Evolutionary conservation across 768 basidiomycete species (phyloP).

Genomic region (Mycena olivaceomarginata): DNA sequence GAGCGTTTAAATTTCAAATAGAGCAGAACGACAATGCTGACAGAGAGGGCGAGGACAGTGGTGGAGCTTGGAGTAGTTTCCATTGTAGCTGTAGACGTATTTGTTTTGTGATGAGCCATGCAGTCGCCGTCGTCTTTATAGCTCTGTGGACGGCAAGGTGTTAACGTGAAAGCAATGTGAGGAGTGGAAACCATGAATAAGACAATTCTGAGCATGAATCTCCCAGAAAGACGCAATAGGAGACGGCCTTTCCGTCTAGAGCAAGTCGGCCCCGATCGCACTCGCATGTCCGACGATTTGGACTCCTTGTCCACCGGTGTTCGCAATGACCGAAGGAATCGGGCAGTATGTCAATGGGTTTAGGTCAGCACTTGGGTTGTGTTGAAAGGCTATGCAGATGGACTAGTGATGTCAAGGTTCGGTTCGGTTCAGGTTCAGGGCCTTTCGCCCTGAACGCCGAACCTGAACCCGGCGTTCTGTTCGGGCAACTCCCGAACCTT

Average conservation of each 20-base stretch:
- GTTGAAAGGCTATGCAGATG: no score
- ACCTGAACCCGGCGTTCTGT: no score
- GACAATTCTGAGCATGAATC: not conserved
- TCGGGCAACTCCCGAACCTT: no score
- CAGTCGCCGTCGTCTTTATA: not conserved
- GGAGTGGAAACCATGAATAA: not conserved
- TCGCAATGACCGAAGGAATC: not conserved
- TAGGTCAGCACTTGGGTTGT: not conserved
- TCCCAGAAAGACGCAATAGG: not conserved
- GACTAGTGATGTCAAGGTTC: no score
- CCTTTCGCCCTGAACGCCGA: no score
- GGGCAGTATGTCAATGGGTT: not conserved
- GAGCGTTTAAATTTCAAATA: not conserved
- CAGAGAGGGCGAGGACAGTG: constrained; percentile 1
- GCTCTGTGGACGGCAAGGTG: not conserved
- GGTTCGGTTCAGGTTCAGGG: no score
- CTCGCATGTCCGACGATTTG: not conserved
- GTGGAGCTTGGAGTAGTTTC: not conserved
- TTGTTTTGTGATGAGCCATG: not conserved
- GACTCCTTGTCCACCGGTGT: not conserved
- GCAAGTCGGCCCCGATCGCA: not conserved
- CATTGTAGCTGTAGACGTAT: not conserved
- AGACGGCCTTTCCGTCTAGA: not conserved
- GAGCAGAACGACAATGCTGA: not conserved
- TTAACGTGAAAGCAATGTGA: not conserved